Conservation (phyloP, 163 green algal genomes). For the Scenedesmus sp. region DNA sequence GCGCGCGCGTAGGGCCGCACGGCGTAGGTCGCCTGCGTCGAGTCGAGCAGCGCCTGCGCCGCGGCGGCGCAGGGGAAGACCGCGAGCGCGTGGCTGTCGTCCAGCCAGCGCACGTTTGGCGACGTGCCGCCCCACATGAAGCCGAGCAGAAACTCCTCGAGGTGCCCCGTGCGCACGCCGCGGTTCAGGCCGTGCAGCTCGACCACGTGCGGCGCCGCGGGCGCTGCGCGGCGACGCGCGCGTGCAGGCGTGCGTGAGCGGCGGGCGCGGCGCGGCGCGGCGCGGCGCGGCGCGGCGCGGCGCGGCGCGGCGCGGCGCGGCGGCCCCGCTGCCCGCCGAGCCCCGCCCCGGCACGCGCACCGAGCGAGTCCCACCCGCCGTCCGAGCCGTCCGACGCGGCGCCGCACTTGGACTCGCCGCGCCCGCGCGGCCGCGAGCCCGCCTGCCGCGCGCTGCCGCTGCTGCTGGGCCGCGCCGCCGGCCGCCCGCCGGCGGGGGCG, state of each 20-base stretch:
- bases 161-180: conserved; percentile 8
- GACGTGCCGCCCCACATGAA: conserved; percentile 25
- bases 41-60: conserved; percentile 29
- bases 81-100: conserved; percentile 51
- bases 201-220: conserved; percentile 30
- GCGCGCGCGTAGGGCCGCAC: conserved; percentile 49
- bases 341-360: too few relatives aligned
- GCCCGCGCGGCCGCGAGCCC: conserved; percentile 1
- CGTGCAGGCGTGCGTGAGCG: background rate
- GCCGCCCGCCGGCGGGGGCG: too few relatives aligned
- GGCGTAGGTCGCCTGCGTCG: conserved; percentile 15
- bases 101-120: conserved; percentile 50
- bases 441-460: background rate
- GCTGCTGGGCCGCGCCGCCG: too few relatives aligned
- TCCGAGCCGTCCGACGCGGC: background rate
- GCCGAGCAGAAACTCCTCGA: conserved; percentile 40
- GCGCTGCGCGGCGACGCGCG: background rate
- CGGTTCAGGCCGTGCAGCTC: conserved; percentile 36
- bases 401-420: conserved; percentile 26
- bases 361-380: too few relatives aligned
- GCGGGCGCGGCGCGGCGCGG: too few relatives aligned
- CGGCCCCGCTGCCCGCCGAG: too few relatives aligned
- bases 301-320: too few relatives aligned
- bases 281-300: too few relatives aligned
- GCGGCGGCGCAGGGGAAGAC: conserved; percentile 49